These are phyloP conservation scores for Cercophora newfieldiana DNA, from an alignment of 495 filamentous ascomycete genomes.

Conservation along the genomic window DNA sequence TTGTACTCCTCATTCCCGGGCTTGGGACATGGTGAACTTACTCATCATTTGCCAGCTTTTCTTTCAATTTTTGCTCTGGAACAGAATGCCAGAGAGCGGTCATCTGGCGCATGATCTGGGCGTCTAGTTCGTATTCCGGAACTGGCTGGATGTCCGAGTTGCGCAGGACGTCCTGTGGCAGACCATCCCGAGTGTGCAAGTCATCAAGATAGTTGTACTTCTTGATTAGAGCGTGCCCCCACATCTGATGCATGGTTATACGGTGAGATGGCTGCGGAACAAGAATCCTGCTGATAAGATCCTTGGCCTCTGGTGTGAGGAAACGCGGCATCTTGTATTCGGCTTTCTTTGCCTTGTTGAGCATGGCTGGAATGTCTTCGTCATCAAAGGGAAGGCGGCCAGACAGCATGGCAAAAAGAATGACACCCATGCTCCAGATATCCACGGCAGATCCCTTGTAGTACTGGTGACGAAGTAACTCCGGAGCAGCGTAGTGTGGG, in stretches of 20 bases:
- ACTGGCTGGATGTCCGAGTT: slow-evolving; percentile 37
- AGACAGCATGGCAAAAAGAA: slow-evolving; percentile 79
- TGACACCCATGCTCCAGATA: slow-evolving; percentile 93
- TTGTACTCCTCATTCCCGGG: neutral
- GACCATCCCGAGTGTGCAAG: slow-evolving; percentile 37
- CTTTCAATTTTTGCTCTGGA: slow-evolving; percentile 66
- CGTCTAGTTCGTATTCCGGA: slow-evolving; percentile 61
- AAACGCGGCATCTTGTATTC: slow-evolving; percentile 68
- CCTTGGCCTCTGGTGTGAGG: slow-evolving; percentile 69
- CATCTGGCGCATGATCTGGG: slow-evolving; percentile 77
- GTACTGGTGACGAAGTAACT: slow-evolving; percentile 67
- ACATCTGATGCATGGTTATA: slow-evolving; percentile 76
- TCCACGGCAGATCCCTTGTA: slow-evolving; percentile 87
- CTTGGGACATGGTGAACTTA: slow-evolving; percentile 8
- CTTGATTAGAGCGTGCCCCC: slow-evolving; percentile 76
- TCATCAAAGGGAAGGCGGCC: slow-evolving; percentile 83
- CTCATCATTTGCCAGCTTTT: slow-evolving; percentile 65
- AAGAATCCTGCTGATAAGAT: slow-evolving; percentile 76
- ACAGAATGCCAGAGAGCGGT: slow-evolving; percentile 85
- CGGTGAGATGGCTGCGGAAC: slow-evolving; percentile 70
- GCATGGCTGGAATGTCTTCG: slow-evolving; percentile 55
- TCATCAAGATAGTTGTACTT: slow-evolving; percentile 73
- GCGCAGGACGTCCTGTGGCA: slow-evolving; percentile 23
- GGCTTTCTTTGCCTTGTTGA: slow-evolving; percentile 67
- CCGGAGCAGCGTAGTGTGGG: slow-evolving; percentile 93